phyloP scores from a whole-genome alignment of 2,329 filamentous ascomycete genomes.

The Trichophyton benhamiae region DNA sequence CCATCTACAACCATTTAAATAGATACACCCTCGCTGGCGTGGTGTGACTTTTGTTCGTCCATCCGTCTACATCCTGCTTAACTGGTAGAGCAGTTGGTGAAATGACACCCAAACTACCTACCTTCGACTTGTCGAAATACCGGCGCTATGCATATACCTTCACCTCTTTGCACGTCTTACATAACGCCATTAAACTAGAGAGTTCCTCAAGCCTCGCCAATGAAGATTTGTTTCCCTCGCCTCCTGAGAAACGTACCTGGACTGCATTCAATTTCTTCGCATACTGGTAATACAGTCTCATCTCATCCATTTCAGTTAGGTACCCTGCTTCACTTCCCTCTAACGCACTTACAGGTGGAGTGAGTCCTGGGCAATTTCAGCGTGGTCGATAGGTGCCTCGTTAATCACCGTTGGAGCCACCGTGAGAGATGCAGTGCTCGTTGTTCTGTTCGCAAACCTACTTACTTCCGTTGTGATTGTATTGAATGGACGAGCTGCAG shows the following conservation, averaged over 20 bases:
- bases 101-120: background rate
- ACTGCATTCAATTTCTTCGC: constrained; percentile 17
- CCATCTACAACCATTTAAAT: background rate
- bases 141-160: constrained; percentile 10
- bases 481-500: constrained; percentile 14
- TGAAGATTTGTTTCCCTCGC: constrained; percentile 16
- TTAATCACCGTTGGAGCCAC: constrained; percentile 16
- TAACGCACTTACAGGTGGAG: constrained; percentile 14
- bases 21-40: background rate
- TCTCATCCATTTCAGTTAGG: background rate
- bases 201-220: constrained; percentile 16
- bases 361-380: constrained; percentile 17
- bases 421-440: constrained; percentile 15
- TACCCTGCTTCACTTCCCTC: background rate
- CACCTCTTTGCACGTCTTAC: constrained; percentile 12
- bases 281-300: constrained; percentile 13
- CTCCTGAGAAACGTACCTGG: constrained; percentile 16
- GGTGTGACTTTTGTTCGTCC: background rate
- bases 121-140: constrained; percentile 7
- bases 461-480: constrained; percentile 16
- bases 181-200: constrained; percentile 12
- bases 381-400: constrained; percentile 16
- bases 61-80: background rate
- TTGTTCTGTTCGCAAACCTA: constrained; percentile 17
- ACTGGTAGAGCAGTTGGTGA: background rate